Evolutionary conservation across 2,329 filamentous ascomycete genomes (phyloP).

Genomic region (Stemphylium beticola): DNA sequence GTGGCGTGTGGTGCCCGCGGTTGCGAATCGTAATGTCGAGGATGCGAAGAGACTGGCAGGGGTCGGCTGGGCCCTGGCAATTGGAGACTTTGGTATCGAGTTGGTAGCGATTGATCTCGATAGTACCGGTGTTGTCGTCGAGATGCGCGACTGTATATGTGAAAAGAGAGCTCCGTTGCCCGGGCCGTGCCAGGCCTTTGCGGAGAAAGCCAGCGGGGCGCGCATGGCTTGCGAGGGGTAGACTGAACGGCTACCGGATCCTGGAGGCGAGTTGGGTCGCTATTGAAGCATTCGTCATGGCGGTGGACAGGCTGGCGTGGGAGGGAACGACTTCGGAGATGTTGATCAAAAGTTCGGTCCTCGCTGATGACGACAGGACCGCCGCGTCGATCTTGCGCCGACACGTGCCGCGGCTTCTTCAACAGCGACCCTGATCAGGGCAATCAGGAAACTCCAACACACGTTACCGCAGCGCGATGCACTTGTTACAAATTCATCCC

Average conservation of each 20-base stretch:
- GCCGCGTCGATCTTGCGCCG: slow-evolving; percentile 19
- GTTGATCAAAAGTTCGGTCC: slow-evolving; percentile 34
- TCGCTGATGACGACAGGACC: slow-evolving; percentile 40
- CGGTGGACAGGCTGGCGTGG: slow-evolving; percentile 14
- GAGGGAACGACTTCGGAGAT: slow-evolving; percentile 19
- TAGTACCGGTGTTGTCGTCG: slow-evolving; percentile 20
- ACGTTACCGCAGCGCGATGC: not conserved
- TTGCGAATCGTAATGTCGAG: slow-evolving; percentile 19
- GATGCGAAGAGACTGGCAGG: slow-evolving; percentile 19
- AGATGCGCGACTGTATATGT: slow-evolving; percentile 38
- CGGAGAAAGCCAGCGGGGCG: slow-evolving; percentile 36
- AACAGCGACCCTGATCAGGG: not conserved
- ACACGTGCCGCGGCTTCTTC: slow-evolving; percentile 29
- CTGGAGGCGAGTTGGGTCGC: slow-evolving; percentile 16
- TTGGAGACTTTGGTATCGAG: slow-evolving; percentile 1
- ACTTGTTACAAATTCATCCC: not conserved
- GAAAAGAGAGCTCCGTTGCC: slow-evolving; percentile 45
- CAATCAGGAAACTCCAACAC: not conserved
- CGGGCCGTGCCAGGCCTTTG: slow-evolving; percentile 44
- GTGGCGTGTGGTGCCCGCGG: slow-evolving; percentile 29
- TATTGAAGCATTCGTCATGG: slow-evolving; percentile 35
- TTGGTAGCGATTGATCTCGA: slow-evolving; percentile 26
- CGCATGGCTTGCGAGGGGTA: slow-evolving; percentile 42
- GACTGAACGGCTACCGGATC: slow-evolving; percentile 33
- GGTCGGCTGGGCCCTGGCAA: slow-evolving; percentile 2